Evolutionary conservation across 495 filamentous ascomycete genomes (phyloP).

Genomic region (Aspergillus bertholletiae): DNA sequence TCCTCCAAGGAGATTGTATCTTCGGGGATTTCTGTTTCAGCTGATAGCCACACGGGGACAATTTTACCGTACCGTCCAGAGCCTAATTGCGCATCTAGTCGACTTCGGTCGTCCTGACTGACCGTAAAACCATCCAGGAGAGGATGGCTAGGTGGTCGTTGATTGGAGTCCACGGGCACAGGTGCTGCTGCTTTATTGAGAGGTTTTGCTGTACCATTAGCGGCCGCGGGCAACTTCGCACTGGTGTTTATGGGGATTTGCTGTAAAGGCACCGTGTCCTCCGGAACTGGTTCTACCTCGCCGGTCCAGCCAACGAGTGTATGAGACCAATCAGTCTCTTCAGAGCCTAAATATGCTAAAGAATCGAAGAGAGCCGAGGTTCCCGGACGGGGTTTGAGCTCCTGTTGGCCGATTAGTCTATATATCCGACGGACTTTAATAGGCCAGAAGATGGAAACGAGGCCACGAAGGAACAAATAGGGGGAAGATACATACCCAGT

Average conservation of each 20-base stretch:
- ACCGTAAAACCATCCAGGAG: slow-evolving; percentile 63
- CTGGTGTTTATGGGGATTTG: slow-evolving; percentile 28
- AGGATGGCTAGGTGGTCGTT: slow-evolving; percentile 49
- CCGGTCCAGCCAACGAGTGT: slow-evolving; percentile 90
- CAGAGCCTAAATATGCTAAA: slow-evolving; percentile 76
- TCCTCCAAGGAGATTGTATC: slow-evolving; percentile 69
- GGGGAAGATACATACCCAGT: slow-evolving; percentile 66
- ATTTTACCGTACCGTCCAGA: slow-evolving; percentile 67
- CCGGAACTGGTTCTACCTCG: slow-evolving; percentile 62
- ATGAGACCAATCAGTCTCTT: slow-evolving; percentile 75
- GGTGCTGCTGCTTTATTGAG: slow-evolving; percentile 67
- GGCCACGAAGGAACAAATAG: background rate
- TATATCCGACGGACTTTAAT: background rate
- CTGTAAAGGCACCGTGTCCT: slow-evolving; percentile 32
- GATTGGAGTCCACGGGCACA: slow-evolving; percentile 60
- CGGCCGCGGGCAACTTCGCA: slow-evolving; percentile 16
- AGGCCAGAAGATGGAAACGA: background rate
- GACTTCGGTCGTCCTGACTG: slow-evolving; percentile 58
- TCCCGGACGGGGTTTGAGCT: slow-evolving; percentile 71
- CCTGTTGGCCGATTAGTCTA: slow-evolving; percentile 37
- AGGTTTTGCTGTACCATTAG: slow-evolving; percentile 18
- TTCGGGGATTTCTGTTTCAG: slow-evolving; percentile 59
- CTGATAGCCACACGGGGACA: slow-evolving; percentile 79
- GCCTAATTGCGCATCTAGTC: slow-evolving; percentile 64
- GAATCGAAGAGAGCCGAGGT: slow-evolving; percentile 88